Percentiles rank a stretch among this genome's conserved stretches.
These are phyloP conservation scores for Eurotiales sp. DNA, from an alignment of 2,329 filamentous ascomycete species.

Conservation along the genomic window DNA sequence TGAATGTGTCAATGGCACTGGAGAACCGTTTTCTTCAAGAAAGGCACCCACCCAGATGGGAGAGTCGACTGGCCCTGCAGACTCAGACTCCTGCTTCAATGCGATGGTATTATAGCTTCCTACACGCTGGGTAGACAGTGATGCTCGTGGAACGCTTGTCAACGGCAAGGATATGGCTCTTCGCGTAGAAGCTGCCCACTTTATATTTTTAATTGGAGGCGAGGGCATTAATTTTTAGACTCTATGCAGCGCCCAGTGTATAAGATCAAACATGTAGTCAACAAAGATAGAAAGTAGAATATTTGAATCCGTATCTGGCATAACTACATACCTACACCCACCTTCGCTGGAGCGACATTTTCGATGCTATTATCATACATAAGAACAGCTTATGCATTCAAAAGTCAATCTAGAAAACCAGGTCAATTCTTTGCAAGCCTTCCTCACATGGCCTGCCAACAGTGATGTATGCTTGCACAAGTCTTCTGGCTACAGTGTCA, in stretches of 20 bases:
- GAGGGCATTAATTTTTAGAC: too few relatives aligned
- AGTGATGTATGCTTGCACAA: neutral
- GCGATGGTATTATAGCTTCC: neutral
- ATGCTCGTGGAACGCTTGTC: neutral
- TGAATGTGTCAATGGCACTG: slow-evolving; percentile 2
- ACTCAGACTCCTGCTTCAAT: neutral
- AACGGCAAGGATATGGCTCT: neutral
- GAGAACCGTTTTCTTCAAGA: slow-evolving; percentile 4
- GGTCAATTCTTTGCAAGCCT: neutral
- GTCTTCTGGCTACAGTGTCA: neutral
- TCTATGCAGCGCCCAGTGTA: too few relatives aligned
- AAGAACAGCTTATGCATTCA: too few relatives aligned
- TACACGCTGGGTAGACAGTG: too few relatives aligned
- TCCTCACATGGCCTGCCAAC: neutral
- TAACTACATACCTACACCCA: too few relatives aligned
- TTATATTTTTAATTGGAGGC: neutral
- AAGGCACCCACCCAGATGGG: slow-evolving; percentile 7
- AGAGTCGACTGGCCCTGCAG: neutral
- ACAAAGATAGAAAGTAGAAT: too few relatives aligned
- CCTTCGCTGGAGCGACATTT: too few relatives aligned
- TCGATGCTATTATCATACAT: too few relatives aligned
- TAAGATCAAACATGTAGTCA: too few relatives aligned
- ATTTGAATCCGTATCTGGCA: too few relatives aligned
- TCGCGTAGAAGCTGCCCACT: neutral
- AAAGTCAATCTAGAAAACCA: neutral